Evolutionary conservation across 2,329 filamentous ascomycete genomes (phyloP).

Genomic region (Scedosporium boydii): DNA sequence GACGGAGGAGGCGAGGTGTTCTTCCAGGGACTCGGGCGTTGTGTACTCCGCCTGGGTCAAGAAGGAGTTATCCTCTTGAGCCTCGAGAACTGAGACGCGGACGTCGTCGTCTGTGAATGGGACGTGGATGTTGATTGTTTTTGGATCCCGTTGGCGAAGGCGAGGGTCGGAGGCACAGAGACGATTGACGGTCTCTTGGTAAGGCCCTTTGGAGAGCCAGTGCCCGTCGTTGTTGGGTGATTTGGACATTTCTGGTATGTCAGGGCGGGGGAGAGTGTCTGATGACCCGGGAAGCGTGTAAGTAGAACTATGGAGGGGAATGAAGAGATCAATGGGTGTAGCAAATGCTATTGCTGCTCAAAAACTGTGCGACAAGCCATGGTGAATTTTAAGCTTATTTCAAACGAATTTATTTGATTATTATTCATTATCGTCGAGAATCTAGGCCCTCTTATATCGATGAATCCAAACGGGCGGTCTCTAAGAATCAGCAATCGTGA

Average conservation of each 20-base stretch:
- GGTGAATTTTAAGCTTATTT: not conserved
- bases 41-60: slow-evolving; percentile 5
- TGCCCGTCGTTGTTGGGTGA: not conserved
- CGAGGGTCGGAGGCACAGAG: slow-evolving; percentile 13
- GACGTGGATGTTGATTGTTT: slow-evolving; percentile 11
- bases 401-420: not conserved
- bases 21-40: not conserved
- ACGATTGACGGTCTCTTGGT: slow-evolving; percentile 9
- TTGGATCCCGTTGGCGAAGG: slow-evolving; percentile 13
- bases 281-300: not conserved
- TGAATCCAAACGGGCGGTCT: not conserved
- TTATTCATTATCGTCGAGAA: not conserved
- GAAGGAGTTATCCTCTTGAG: slow-evolving; percentile 5
- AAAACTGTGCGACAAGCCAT: not conserved
- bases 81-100: slow-evolving; percentile 11
- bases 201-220: slow-evolving; percentile 3
- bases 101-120: slow-evolving; percentile 9
- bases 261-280: not conserved
- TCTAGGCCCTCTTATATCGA: not conserved
- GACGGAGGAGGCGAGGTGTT: not conserved
- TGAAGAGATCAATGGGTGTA: not conserved
- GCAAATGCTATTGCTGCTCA: not conserved
- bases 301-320: not conserved
- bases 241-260: not conserved
- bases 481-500: not conserved